phyloP scores from a whole-genome alignment of 768 basidiomycete genomes.

The Coprinopsis sp. region DNA sequence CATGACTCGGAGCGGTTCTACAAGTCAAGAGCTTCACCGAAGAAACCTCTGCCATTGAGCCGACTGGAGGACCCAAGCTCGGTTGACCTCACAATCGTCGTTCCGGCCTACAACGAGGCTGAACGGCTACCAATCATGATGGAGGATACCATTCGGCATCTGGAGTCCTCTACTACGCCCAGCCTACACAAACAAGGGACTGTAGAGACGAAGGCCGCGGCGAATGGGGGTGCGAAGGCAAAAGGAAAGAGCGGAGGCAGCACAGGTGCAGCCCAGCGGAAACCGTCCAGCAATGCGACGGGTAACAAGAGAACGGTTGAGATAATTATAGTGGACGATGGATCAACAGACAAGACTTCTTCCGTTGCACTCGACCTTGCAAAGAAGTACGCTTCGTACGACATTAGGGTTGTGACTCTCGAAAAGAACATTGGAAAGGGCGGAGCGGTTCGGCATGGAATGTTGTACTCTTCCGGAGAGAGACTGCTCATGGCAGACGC shows the following conservation, averaged over 20 bases:
- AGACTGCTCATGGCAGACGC: conserved; percentile 90
- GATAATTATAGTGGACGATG: conserved; percentile 88
- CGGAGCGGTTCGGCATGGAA: conserved; percentile 89
- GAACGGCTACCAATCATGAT: conserved; percentile 85
- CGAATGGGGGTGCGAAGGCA: not conserved
- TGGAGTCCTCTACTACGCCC: conserved; percentile 23
- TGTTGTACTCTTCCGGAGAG: conserved; percentile 73
- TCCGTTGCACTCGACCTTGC: conserved; percentile 62
- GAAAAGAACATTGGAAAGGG: conserved; percentile 87
- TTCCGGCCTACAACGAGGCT: conserved; percentile 91
- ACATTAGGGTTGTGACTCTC: conserved; percentile 76
- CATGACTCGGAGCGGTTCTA: conserved; percentile 67
- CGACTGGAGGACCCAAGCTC: conserved; percentile 50
- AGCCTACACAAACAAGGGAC: not conserved
- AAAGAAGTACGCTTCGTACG: conserved; percentile 43
- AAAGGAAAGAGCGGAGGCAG: not conserved
- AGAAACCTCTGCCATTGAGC: conserved; percentile 51
- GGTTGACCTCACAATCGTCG: conserved; percentile 73
- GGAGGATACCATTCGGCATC: conserved; percentile 62
- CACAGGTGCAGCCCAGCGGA: not conserved
- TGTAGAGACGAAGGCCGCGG: not conserved
- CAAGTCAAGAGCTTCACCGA: conserved; percentile 50
- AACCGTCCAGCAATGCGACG: conserved; percentile 28
- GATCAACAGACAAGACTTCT: conserved; percentile 74
- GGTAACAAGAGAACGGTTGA: conserved; percentile 60